Evolutionary conservation across 768 basidiomycete species (phyloP), one percentile per base, ranked within the genome.

Genomic region (Termitomyces sp.): DNA sequence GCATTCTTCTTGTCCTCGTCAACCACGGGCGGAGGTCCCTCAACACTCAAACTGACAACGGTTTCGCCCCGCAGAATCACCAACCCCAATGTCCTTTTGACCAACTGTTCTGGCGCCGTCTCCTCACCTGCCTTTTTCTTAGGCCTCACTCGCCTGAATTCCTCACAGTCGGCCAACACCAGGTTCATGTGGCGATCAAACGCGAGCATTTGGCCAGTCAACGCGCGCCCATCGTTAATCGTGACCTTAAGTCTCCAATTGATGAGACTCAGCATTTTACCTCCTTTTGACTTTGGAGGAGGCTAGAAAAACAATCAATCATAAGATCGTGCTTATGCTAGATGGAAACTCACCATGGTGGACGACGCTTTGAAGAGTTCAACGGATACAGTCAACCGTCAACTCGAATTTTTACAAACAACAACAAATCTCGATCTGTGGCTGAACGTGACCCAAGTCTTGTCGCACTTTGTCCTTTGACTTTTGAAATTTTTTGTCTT

Each of bases 171-270:
- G 15, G 96, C 94, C 53, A 99, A 76, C 44, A 99, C 97, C 63
- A 99, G 79, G 75, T 99, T 99, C 97, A 98, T 99, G 74, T 99
- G 97, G 66, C 91, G 88, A 77, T 99, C 97, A 70, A 98, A 99
- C 51, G 97, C 97, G 70, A 99, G 88, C 92, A 98, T 97, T 76
- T 98, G 97, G 41, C 97, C 97, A 45, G 91, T 93, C 64, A 98
- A 77, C 54, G 90, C 83, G 70, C 97, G 90, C 57, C 94, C 94
- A 72, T 99, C 97, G 85, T 88, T 97, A 73, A 98, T 87, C 56
- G 94, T 97, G 56, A 98, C 87, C 75, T 90, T 95, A 62, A 99
- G 82, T 72, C 96, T 81, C 90, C 96, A 98, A 75, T 98, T 94
- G 78, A 99, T 84, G 76, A 98, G 87, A 70, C 87, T 75, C 70